Percentiles rank a stretch among this genome's conserved stretches.
phyloP scores from a whole-genome alignment of 2,329 filamentous ascomycete species.

The Sporothrix brasiliensis region DNA sequence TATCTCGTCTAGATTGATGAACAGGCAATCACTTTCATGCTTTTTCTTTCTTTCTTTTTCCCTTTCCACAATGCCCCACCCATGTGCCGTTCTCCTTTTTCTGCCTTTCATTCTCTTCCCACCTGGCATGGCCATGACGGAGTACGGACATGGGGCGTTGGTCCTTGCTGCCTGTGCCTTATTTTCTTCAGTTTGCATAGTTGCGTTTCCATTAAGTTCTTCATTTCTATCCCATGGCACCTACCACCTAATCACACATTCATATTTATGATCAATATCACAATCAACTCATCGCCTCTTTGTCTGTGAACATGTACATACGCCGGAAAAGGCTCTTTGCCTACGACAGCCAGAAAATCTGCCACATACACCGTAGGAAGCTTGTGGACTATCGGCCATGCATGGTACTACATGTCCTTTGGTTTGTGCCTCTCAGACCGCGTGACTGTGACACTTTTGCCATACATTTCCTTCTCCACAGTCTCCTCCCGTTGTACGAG shows the following conservation, averaged over 20 bases:
- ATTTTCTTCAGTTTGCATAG: background rate
- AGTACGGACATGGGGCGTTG: background rate
- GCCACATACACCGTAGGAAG: too few relatives aligned
- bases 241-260: background rate
- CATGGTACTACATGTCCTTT: too few relatives aligned
- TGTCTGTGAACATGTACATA: too few relatives aligned
- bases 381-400: too few relatives aligned
- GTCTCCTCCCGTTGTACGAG: background rate
- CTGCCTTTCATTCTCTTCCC: background rate
- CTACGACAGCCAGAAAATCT: too few relatives aligned
- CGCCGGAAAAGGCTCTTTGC: too few relatives aligned
- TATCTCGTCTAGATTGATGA: background rate
- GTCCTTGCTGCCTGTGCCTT: background rate
- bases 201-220: too few relatives aligned
- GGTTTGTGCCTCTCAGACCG: background rate
- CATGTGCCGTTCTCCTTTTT: background rate
- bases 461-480: background rate
- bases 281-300: background rate
- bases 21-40: background rate
- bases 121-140: background rate
- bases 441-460: background rate
- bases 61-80: too few relatives aligned
- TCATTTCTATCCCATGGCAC: background rate
- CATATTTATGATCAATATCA: background rate
- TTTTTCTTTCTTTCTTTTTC: background rate